Base-by-base conservation (phyloP, 306 rosid species). In the Vachellia collinsii region DNA sequence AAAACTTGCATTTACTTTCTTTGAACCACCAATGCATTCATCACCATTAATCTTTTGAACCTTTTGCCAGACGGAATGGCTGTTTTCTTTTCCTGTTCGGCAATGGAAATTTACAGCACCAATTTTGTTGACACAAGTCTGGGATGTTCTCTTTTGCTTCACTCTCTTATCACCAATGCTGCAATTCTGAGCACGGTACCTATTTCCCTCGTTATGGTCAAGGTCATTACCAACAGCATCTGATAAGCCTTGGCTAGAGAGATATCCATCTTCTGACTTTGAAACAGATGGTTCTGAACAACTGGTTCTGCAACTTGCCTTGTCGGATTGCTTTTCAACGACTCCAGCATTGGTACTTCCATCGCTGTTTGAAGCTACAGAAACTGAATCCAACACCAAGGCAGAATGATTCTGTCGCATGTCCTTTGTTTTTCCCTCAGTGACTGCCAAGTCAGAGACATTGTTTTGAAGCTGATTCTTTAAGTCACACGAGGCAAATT, bases 31-130 rank as follows among this genome's bases (percentile, higher is more conserved):
- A 62, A 25, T 42, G 80, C 88, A 74, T 54, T 80, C 91, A 65
- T 79, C 78, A 65, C 83, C 72, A 29, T 67, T 76, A 38, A 86
- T 84, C 85, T 79, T 92, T 87, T 92, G 91, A 81, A 94, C 98
- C 87, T 88, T 94, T 81, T 94, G 90, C 98, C 98, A 94, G 41
- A 94, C 85, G 19, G 98, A 84, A 82, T 86, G 92, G 68, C 79
- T 84, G 76, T 82, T 90, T 88, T 84, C 97, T 86, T 90, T 94
- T 80, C 93, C 90, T 3, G 83, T 38, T 79, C 87, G 89, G 77
- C 84, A 82, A 63, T 86, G 88, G 56, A 63, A 73, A 81, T 76
- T 67, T 50, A 86, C 91, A 65, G 50, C 51, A 39, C 82, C 86
- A 87, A 59, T 85, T 77, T 82, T 90, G 48, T 76, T 72, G 75